A percentile compares a stretch with the other conserved stretches of the same genome.
Evolutionary conservation across 768 basidiomycete species (phyloP).

Genomic region (Hericium rajendrae): DNA sequence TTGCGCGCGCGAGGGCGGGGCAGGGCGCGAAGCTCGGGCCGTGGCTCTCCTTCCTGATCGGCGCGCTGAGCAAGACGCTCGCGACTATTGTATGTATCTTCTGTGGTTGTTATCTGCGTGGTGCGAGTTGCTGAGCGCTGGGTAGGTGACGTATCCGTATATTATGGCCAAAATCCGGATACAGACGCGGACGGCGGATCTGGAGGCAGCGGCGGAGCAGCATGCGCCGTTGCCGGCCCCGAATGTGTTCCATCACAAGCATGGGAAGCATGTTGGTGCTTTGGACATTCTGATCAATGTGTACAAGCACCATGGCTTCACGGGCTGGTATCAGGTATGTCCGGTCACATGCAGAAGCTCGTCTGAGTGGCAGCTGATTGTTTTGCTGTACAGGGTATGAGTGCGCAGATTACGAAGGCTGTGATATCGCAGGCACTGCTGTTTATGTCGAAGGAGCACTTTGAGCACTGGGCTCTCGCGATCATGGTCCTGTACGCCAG

Average conservation of each 20-base stretch:
- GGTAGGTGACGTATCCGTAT: conserved; percentile 87
- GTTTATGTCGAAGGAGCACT: conserved; percentile 96
- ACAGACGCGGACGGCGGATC: conserved; percentile 67
- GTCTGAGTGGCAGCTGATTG: too few species aligned
- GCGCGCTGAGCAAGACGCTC: conserved; percentile 88
- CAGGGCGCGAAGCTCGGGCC: conserved; percentile 57
- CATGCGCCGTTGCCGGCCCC: conserved; percentile 24
- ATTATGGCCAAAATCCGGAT: conserved; percentile 96
- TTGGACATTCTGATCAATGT: conserved; percentile 66
- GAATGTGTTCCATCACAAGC: conserved; percentile 33
- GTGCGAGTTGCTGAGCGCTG: background rate
- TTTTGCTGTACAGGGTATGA: conserved; percentile 62
- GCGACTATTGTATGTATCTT: conserved; percentile 74
- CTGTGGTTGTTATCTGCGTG: background rate
- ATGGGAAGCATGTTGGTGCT: conserved; percentile 57
- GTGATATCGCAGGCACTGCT: conserved; percentile 91
- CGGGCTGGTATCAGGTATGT: conserved; percentile 93
- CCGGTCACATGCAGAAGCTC: too few species aligned
- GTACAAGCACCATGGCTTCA: conserved; percentile 65
- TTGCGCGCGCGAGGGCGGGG: conserved; percentile 37
- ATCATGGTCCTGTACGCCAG: conserved; percentile 44
- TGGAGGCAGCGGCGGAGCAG: conserved; percentile 29
- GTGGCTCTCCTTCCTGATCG: conserved; percentile 72
- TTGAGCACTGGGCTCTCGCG: conserved; percentile 78
- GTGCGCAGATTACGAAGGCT: conserved; percentile 92